Evolutionary conservation across 257 asterid species (phyloP), one percentile per base, ranked within the genome.

Genomic region (Forsythia suspensa): DNA sequence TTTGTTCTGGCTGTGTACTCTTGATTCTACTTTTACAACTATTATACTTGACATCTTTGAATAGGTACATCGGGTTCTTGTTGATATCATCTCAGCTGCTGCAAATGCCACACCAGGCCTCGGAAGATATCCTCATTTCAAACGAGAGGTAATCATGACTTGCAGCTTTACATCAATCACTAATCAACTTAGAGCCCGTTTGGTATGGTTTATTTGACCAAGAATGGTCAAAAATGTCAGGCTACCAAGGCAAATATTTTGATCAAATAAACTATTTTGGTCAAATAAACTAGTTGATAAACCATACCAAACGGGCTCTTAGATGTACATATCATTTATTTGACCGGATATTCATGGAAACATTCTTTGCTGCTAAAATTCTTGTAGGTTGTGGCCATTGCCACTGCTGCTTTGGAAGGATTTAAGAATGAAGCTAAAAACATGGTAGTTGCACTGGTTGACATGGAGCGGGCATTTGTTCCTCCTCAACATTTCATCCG

Each of bases 401-500:
- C 99, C 74, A 85, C 97, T 44, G 82, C 90, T 76, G 99, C 99
- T 52, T 76, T 93, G 88, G 98, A 95, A 87, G 97, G 96, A 18
- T 95, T 91, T 86, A 95, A 92, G 89, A 84, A 15, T 79, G 97
- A 95, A 82, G 94, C 99, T 8, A 92, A 87, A 86, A 93, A 82
- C 78, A 95, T 95, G 98, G 99, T 95, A 40, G 97, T 94, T 80
- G 97, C 97, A 34, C 97, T 95, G 86, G 99, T 95, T 61, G 98
- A 95, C 90, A 95, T 95, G 99, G 98, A 95, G 84, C 90, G 97
- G 42, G 99, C 96, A 55, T 95, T 90, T 90, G 99, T 95, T 76
- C 99, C 99, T 70, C 97, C 99, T 9, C 99, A 96, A 80, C 99
- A 96, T 82, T 96, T 96, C 76, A 92, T 96, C 73, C 98, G 97